These are phyloP conservation scores for Cutaneotrichosporon dermatis DNA, from an alignment of 1,284 basidiomycete species.

Conservation along the genomic window DNA sequence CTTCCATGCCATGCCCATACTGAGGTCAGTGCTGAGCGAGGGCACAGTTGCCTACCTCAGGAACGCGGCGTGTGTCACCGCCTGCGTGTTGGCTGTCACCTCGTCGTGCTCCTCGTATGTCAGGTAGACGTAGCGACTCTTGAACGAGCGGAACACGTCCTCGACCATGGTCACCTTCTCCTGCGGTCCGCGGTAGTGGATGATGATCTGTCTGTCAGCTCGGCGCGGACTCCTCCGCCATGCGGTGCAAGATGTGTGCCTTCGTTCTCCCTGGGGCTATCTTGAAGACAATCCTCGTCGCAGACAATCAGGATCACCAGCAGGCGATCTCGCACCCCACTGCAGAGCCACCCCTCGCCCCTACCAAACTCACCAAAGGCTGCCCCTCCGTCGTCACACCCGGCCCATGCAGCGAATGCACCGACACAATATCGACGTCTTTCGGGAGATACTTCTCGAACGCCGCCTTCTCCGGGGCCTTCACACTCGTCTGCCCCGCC, in stretches of 20 bases:
- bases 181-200: conserved; percentile 76
- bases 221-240: too few species aligned
- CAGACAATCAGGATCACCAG: too few species aligned
- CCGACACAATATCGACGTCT: conserved; percentile 84
- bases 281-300: too few species aligned
- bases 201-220: conserved; percentile 64
- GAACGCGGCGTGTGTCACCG: conserved; percentile 96
- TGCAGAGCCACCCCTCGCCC: too few species aligned
- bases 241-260: too few species aligned
- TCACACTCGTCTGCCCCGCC: conserved; percentile 93
- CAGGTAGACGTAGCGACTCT: conserved; percentile 83
- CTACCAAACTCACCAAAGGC: conserved; percentile 61
- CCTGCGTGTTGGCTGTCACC: conserved; percentile 97
- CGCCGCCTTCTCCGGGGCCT: conserved; percentile 84
- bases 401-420: conserved; percentile 93
- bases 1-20: conserved; percentile 97
- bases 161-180: conserved; percentile 75
- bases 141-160: conserved; percentile 73
- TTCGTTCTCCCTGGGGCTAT: too few species aligned
- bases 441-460: conserved; percentile 84
- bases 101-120: conserved; percentile 93
- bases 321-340: too few species aligned
- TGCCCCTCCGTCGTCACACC: conserved; percentile 86
- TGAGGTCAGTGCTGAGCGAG: conserved; percentile 47
- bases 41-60: conserved; percentile 61